These are phyloP conservation scores for Ceratocystis diversiconidia DNA, from an alignment of 2,329 filamentous ascomycete genomes.

Conservation along the genomic window DNA sequence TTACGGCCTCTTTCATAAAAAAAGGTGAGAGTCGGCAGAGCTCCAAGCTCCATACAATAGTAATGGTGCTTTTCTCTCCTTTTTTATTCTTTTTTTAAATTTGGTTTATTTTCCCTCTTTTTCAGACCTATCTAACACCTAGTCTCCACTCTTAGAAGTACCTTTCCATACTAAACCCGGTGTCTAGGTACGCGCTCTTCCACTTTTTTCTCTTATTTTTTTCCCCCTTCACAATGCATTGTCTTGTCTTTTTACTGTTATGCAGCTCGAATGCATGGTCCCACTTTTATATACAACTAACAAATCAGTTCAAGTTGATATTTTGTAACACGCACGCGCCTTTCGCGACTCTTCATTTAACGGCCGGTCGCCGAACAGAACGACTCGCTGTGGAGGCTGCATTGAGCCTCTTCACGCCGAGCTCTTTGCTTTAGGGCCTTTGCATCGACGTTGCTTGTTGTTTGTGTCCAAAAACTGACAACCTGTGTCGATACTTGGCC, in stretches of 20 bases:
- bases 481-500: too few relatives aligned
- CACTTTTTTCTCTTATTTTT: neutral
- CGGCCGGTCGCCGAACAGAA: too few relatives aligned
- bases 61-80: neutral
- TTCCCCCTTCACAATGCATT: neutral
- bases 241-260: neutral
- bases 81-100: neutral
- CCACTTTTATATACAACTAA: slow-evolving; percentile 5
- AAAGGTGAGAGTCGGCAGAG: too few relatives aligned
- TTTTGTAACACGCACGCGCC: neutral
- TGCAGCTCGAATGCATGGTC: neutral
- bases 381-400: too few relatives aligned
- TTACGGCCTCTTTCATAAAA: neutral
- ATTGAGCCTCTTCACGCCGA: neutral
- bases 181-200: slow-evolving; percentile 1
- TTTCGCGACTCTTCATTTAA: neutral
- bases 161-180: neutral
- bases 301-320: neutral
- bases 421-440: neutral
- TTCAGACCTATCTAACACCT: neutral
- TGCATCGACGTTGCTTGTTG: neutral
- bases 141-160: slow-evolving; percentile 9
- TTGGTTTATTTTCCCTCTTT: neutral
- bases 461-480: too few relatives aligned
- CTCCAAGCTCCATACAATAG: too few relatives aligned